Conservation (phyloP, 805 yeast genomes). For the Candida coleopterorum region DNA sequence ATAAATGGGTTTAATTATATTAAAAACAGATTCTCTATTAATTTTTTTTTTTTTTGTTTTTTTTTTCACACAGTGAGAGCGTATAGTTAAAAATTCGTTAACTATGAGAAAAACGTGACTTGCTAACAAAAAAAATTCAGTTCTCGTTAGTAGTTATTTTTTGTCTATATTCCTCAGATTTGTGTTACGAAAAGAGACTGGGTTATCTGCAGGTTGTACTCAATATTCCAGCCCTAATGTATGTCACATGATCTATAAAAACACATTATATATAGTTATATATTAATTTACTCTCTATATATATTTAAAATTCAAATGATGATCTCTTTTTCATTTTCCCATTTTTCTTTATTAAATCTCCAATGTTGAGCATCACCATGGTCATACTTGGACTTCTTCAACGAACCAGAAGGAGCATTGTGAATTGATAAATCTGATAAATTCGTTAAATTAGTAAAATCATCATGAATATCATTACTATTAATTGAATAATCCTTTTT, state of each 20-base stretch:
- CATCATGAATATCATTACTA: conserved; percentile 18
- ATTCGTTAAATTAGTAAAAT: conserved; percentile 32
- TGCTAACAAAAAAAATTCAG: neutral
- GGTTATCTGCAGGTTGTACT: no score
- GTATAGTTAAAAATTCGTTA: neutral
- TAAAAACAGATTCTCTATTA: conserved; percentile 4
- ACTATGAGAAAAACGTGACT: neutral
- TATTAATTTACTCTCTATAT: no score
- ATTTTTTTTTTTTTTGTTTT: conserved; percentile 4
- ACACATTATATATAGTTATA: neutral
- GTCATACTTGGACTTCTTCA: conserved; percentile 52
- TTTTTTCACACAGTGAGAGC: conserved; percentile 3
- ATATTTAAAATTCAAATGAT: conserved; percentile 23
- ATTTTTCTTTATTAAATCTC: conserved; percentile 56
- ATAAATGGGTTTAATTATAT: conserved; percentile 3
- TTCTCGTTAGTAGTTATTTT: no score
- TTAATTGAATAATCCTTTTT: conserved; percentile 21
- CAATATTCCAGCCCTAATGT: neutral
- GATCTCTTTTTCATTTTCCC: conserved; percentile 59
- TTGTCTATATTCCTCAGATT: no score
- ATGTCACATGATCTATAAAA: neutral
- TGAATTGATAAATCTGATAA: conserved; percentile 54
- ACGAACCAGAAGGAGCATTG: conserved; percentile 66
- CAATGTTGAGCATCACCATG: conserved; percentile 54
- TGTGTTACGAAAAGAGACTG: no score